These are phyloP conservation scores for Decorospora gaudefroyi DNA, from an alignment of 2,329 filamentous ascomycete genomes.

Conservation along the genomic window DNA sequence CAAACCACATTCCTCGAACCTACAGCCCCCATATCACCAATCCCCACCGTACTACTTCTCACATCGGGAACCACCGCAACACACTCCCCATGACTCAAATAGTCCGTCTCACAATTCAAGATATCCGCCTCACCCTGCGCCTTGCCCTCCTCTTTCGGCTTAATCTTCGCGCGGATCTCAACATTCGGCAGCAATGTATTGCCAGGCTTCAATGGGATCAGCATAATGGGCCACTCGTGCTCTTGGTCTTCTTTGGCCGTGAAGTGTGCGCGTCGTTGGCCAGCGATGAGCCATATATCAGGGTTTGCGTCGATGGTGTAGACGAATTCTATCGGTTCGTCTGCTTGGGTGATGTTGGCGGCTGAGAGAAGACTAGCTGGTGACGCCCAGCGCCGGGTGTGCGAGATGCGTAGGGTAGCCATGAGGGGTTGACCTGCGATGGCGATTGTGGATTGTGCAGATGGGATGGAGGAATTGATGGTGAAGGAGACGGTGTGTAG, in stretches of 20 bases:
- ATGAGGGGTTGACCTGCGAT: conserved; percentile 67
- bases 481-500: conserved; percentile 77
- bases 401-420: conserved; percentile 62
- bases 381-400: conserved; percentile 60
- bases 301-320: conserved; percentile 77
- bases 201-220: conserved; percentile 80
- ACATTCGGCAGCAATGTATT: conserved; percentile 76
- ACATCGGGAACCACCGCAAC: conserved; percentile 75
- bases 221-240: conserved; percentile 66
- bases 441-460: conserved; percentile 48
- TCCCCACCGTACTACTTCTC: conserved; percentile 62
- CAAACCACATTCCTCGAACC: conserved; percentile 34
- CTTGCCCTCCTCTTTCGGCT: conserved; percentile 35
- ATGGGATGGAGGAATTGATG: conserved; percentile 50
- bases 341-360: conserved; percentile 34
- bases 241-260: conserved; percentile 56
- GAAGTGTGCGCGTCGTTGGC: conserved; percentile 78
- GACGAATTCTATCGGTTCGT: conserved; percentile 70
- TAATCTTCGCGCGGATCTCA: conserved; percentile 70
- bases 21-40: conserved; percentile 36
- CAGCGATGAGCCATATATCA: conserved; percentile 84
- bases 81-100: conserved; percentile 75
- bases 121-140: conserved; percentile 24
- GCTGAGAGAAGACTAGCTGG: conserved; percentile 27
- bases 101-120: conserved; percentile 75